phyloP scores from a whole-genome alignment of 495 filamentous ascomycete genomes.

The Chaetomium cochliodes region DNA sequence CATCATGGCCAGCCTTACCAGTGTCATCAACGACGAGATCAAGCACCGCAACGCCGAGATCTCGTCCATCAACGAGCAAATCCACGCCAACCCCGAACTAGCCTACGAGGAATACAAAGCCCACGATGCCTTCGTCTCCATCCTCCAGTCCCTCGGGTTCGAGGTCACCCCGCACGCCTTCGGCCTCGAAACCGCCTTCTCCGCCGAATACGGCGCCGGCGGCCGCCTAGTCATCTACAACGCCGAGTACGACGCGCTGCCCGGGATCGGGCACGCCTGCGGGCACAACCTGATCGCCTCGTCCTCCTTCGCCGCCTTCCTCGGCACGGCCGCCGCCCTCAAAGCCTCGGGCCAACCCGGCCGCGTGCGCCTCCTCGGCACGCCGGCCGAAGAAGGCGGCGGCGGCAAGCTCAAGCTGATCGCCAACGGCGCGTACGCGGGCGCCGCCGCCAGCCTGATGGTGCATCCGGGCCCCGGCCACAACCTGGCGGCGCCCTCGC shows the following conservation, averaged over 20 bases:
- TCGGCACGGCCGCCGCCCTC: constrained; percentile 55
- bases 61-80: constrained; percentile 49
- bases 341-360: constrained; percentile 51
- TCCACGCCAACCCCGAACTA: constrained; percentile 54
- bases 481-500: constrained; percentile 27
- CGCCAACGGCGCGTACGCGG: constrained; percentile 49
- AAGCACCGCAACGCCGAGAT: constrained; percentile 36
- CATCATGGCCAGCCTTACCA: constrained; percentile 1
- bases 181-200: constrained; percentile 55
- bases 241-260: constrained; percentile 55
- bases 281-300: constrained; percentile 70
- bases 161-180: constrained; percentile 49
- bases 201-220: constrained; percentile 47
- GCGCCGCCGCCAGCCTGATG: constrained; percentile 53
- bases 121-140: constrained; percentile 51
- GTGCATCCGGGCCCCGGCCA: constrained; percentile 51
- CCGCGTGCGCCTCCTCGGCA: constrained; percentile 61
- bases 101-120: constrained; percentile 55
- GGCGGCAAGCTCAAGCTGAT: constrained; percentile 54
- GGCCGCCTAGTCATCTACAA: constrained; percentile 56
- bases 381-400: constrained; percentile 65
- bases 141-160: constrained; percentile 42
- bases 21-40: constrained; percentile 31
- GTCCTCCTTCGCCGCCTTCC: constrained; percentile 57
- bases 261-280: constrained; percentile 48